Evolutionary conservation across 257 asterid species (phyloP).

Genomic region (Solanum appendiculatum): DNA sequence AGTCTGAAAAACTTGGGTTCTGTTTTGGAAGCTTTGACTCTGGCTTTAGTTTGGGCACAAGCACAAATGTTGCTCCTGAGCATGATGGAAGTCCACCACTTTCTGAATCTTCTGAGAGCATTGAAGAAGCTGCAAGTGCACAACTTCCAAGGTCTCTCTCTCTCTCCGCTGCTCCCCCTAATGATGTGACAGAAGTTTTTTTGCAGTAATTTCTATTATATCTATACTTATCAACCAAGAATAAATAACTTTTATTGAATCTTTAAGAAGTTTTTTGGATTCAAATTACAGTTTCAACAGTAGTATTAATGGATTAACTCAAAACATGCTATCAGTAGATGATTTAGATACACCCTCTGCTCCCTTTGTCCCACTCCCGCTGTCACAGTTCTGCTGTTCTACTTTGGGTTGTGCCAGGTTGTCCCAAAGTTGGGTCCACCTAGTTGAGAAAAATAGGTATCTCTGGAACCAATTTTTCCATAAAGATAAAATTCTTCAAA

Average conservation of each 20-base stretch:
- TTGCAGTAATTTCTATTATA: neutral
- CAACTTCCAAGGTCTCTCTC: slow-evolving; percentile 47
- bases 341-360: neutral
- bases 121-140: slow-evolving; percentile 50
- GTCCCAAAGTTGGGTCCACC: neutral
- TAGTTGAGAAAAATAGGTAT: neutral
- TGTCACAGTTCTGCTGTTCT: neutral
- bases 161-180: neutral
- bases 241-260: neutral
- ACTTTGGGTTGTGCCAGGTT: neutral
- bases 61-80: slow-evolving; percentile 28
- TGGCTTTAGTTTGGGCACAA: slow-evolving; percentile 44
- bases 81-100: slow-evolving; percentile 26
- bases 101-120: slow-evolving; percentile 46
- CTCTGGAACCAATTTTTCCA: neutral
- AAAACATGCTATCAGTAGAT: neutral
- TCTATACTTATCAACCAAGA: neutral
- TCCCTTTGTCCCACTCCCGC: neutral
- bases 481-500: neutral
- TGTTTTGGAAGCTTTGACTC: slow-evolving; percentile 92
- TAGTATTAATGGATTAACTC: neutral
- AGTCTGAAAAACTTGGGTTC: slow-evolving; percentile 77
- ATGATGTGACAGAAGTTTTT: neutral
- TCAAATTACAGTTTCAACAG: neutral
- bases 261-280: neutral